Percentiles rank a stretch among this genome's conserved stretches.
Evolutionary conservation across 2,329 filamentous ascomycete species (phyloP).

Genomic region (Plenodomus biglobosus): DNA sequence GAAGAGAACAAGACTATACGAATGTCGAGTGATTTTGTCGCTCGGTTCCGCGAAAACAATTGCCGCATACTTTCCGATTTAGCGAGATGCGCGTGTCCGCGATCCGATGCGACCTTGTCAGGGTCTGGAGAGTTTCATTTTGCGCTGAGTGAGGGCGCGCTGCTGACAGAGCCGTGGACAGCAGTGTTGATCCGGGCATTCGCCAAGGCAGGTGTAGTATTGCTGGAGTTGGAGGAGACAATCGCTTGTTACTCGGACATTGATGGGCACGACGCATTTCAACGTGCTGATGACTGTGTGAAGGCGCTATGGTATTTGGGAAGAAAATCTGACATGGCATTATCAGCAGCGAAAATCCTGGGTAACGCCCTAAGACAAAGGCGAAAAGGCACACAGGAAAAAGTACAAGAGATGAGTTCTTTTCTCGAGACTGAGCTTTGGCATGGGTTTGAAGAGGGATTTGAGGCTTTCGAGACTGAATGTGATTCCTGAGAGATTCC

Average conservation of each 20-base stretch:
- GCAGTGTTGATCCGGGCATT: constrained; percentile 58
- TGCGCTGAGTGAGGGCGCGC: constrained; percentile 56
- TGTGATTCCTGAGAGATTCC: neutral
- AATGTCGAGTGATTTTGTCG: constrained; percentile 38
- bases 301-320: constrained; percentile 58
- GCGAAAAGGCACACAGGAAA: constrained; percentile 24
- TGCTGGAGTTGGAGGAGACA: constrained; percentile 42
- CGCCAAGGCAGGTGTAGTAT: constrained; percentile 49
- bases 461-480: constrained; percentile 3
- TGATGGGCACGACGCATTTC: constrained; percentile 32
- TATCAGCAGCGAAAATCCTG: constrained; percentile 44
- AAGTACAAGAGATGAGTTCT: constrained; percentile 25
- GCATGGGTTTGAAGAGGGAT: constrained; percentile 25
- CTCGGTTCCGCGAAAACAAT: constrained; percentile 49
- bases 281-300: constrained; percentile 53
- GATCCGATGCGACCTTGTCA: constrained; percentile 28
- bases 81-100: constrained; percentile 50
- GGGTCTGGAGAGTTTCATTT: constrained; percentile 53
- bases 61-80: constrained; percentile 53
- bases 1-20: constrained; percentile 30
- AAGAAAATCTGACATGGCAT: constrained; percentile 58
- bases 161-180: constrained; percentile 64
- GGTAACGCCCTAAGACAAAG: constrained; percentile 37
- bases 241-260: constrained; percentile 10
- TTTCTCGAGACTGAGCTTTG: constrained; percentile 32